Conservation (phyloP, 2,329 filamentous ascomycete genomes). For the Elsinoe perseae region DNA sequence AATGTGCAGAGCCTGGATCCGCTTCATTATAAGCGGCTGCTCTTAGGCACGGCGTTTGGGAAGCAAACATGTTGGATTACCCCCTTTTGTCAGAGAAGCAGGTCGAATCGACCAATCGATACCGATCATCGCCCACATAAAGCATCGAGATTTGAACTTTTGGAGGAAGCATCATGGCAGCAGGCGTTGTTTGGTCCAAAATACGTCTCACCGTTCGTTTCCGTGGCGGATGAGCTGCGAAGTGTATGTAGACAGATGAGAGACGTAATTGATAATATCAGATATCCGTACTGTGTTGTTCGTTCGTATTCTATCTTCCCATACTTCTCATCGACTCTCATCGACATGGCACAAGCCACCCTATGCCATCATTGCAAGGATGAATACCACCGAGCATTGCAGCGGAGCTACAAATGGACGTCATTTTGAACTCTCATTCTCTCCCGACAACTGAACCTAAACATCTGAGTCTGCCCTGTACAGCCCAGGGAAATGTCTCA, state of each 20-base stretch:
- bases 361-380: neutral
- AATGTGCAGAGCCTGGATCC: conserved; percentile 8
- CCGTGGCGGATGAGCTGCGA: neutral
- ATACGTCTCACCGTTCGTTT: conserved; percentile 1
- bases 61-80: conserved; percentile 6
- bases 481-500: conserved; percentile 6
- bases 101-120: neutral
- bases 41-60: conserved; percentile 4
- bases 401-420: neutral
- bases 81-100: neutral
- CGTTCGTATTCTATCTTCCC: neutral
- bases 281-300: neutral
- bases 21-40: neutral
- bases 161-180: neutral
- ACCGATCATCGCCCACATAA: neutral
- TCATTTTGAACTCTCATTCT: neutral
- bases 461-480: neutral
- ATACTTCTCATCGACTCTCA: neutral
- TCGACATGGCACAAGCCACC: neutral
- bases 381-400: neutral
- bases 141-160: neutral
- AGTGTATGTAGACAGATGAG: conserved; percentile 12
- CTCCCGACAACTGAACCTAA: neutral
- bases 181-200: neutral
- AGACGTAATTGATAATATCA: conserved; percentile 10